Evolutionary conservation across 139 green algal genomes (phyloP).

Genomic region (Coccomyxa sp.): DNA sequence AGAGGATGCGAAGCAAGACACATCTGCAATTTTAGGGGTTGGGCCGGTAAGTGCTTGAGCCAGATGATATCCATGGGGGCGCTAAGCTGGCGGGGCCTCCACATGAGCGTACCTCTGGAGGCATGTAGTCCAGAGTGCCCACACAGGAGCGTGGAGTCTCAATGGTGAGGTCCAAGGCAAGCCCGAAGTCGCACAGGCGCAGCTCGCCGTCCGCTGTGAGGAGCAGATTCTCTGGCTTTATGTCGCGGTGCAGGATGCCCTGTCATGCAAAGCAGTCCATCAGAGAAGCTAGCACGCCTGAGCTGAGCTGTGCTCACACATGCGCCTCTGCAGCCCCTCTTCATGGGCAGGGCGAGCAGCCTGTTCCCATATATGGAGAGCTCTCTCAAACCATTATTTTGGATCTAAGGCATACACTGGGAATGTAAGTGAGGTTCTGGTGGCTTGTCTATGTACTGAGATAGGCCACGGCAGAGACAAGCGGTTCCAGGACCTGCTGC

Average conservation of each 20-base stretch:
- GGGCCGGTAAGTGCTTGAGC: neutral
- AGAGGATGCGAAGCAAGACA: neutral
- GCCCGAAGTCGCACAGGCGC: slow-evolving; percentile 49
- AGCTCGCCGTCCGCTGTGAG: slow-evolving; percentile 28
- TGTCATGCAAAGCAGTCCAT: too few relatives aligned
- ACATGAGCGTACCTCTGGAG: slow-evolving; percentile 39
- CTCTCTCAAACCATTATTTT: too few relatives aligned
- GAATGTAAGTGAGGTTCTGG: too few relatives aligned
- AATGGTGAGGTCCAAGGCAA: slow-evolving; percentile 35
- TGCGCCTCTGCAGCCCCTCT: too few relatives aligned
- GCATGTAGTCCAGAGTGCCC: slow-evolving; percentile 76
- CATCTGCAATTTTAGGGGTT: neutral
- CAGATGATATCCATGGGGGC: too few relatives aligned
- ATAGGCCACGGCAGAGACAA: slow-evolving; percentile 25
- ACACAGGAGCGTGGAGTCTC: slow-evolving; percentile 23
- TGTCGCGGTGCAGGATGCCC: slow-evolving; percentile 38
- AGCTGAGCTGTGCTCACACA: too few relatives aligned
- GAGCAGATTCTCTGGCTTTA: slow-evolving; percentile 55
- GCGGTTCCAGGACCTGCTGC: slow-evolving; percentile 34
- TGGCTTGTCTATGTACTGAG: slow-evolving; percentile 7
- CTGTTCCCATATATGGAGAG: too few relatives aligned
- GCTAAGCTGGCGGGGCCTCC: too few relatives aligned
- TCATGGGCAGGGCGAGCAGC: too few relatives aligned
- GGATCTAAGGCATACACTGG: too few relatives aligned
- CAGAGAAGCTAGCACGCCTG: too few relatives aligned